Evolutionary conservation across 2,329 filamentous ascomycete genomes (phyloP).

Genomic region (Epichloe bromicola): DNA sequence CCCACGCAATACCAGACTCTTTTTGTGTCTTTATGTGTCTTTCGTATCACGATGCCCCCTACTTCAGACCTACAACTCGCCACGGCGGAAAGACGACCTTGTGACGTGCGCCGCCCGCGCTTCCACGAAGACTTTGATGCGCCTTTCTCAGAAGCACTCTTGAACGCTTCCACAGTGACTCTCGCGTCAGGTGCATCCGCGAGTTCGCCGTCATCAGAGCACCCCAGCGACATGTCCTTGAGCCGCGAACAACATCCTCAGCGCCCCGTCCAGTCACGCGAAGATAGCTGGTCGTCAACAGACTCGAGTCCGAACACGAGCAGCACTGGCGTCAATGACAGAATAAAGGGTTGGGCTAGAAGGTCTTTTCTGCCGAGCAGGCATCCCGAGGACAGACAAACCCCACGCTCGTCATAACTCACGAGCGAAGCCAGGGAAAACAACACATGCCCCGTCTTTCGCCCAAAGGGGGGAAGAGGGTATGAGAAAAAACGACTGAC

Average conservation of each 20-base stretch:
- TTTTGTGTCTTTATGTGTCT: not conserved
- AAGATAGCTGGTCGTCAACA: conserved; percentile 16
- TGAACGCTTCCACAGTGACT: conserved; percentile 19
- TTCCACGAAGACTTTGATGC: conserved; percentile 27
- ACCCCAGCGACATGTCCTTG: not conserved
- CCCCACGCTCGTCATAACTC: not conserved
- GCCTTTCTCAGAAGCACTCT: conserved; percentile 22
- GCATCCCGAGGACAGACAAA: conserved; percentile 7
- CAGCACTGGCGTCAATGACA: conserved; percentile 16
- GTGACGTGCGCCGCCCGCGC: conserved; percentile 17
- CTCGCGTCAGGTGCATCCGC: conserved; percentile 11
- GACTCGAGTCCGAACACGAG: conserved; percentile 15
- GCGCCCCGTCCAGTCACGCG: conserved; percentile 5
- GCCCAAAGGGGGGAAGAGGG: not conserved
- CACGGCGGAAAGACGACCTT: conserved; percentile 2
- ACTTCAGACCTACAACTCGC: conserved; percentile 11
- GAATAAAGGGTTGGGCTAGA: conserved; percentile 21
- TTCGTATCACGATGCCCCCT: conserved; percentile 14
- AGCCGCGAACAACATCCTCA: not conserved
- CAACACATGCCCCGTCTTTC: not conserved
- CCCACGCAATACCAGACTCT: not conserved
- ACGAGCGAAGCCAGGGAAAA: too few relatives aligned
- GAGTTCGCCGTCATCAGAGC: conserved; percentile 3
- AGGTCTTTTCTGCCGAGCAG: conserved; percentile 16
- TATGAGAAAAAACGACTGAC: not conserved